Base-by-base conservation (phyloP, 148 eudicot species). In the Nyssa sinensis region DNA sequence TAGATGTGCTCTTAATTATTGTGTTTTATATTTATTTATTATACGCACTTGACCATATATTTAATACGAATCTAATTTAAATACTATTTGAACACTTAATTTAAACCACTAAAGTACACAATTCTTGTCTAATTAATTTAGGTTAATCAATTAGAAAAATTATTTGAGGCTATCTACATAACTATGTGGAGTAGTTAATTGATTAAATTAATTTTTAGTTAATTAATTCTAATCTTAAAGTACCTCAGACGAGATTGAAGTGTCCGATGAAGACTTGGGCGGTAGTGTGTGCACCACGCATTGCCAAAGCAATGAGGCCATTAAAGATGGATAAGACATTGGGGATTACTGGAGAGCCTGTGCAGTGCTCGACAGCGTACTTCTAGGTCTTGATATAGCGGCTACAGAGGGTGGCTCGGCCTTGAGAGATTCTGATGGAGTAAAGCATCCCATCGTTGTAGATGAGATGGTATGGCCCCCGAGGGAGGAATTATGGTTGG, bases 361-460 rank as follows among this genome's bases (percentile, higher is more conserved):
- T 59, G 13, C 79, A 67, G 0, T 51, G 55, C 64, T 92, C 94
- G 19, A 78, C 13, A 1, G 12, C 64, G 81, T 80, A 88, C 49
- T 90, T 92, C 69, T 92, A 85, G 8, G 94, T 92, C 76, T 79
- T 77, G 23, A 92, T 86, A 59, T 67, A 92, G 24, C 97, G 90
- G 81, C 97, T 90, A 75, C 87, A 83, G 58, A 92, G 73, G 47
- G 87, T 92, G 77, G 91, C 88, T 29, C 76, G 77, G 76, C 91
- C 92, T 3, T 72, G 3, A 14, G 88, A 81, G 34, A 92, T 88
- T 14, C 68, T 78, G 73, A 86, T 69, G 70, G 82, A 69, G 68
- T 92, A 94, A 66, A 92, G 89, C 97, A 92, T 92, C 6, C 97
- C 97, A 44, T 92, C 94, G 5, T 94, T 92, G 57, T 89, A 90